Percentiles rank a stretch among this genome's conserved stretches.
These are phyloP conservation scores for Thraustochytrium striatum DNA, from an alignment of 352 stramenopile genomes.

Conservation along the genomic window DNA sequence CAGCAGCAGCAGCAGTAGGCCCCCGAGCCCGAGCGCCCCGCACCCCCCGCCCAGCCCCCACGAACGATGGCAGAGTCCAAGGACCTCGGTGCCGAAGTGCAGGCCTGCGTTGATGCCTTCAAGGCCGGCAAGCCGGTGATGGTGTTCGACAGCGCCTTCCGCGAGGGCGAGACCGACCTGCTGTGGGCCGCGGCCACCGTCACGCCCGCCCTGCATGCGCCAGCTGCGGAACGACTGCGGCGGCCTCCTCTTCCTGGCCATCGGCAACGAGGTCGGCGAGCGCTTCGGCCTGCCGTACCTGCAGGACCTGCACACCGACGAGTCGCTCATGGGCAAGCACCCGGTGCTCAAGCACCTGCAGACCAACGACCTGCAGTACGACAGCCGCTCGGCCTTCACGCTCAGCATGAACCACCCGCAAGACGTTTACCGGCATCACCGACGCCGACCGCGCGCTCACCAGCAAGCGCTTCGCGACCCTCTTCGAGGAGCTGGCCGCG, in stretches of 20 bases:
- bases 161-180: slow-evolving; percentile 47
- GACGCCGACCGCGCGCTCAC: slow-evolving; percentile 43
- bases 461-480: slow-evolving; percentile 26
- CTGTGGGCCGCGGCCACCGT: slow-evolving; percentile 6
- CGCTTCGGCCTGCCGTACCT: slow-evolving; percentile 48
- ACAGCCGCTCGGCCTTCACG: slow-evolving; percentile 44
- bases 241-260: slow-evolving; percentile 46
- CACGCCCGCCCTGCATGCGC: slow-evolving; percentile 32
- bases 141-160: slow-evolving; percentile 49
- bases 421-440: slow-evolving; percentile 50
- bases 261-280: slow-evolving; percentile 47
- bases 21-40: too few relatives aligned
- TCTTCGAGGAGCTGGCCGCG: slow-evolving; percentile 25
- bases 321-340: slow-evolving; percentile 8
- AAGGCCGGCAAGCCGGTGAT: slow-evolving; percentile 46
- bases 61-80: too few relatives aligned
- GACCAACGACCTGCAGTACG: slow-evolving; percentile 47
- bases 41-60: too few relatives aligned
- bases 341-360: slow-evolving; percentile 28
- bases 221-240: slow-evolving; percentile 43
- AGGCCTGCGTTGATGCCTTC: slow-evolving; percentile 48
- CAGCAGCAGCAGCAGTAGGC: too few relatives aligned
- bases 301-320: slow-evolving; percentile 42
- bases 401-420: slow-evolving; percentile 44
- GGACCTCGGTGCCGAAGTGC: neutral